phyloP scores from a whole-genome alignment of 2,329 filamentous ascomycete species.

The Colletotrichum incanum region DNA sequence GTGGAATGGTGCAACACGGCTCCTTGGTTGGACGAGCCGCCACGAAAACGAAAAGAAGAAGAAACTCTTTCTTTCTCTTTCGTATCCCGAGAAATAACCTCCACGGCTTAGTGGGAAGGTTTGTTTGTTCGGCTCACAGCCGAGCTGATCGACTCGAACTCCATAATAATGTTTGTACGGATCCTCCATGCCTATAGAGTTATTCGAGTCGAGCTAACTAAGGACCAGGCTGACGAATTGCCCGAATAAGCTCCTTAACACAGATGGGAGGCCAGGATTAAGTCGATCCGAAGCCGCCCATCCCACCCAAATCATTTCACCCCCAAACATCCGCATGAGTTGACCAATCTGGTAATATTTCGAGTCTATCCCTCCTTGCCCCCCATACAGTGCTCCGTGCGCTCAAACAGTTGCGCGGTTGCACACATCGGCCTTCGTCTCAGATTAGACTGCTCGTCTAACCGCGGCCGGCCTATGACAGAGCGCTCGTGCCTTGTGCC shows the following conservation, averaged over 20 bases:
- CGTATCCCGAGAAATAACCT: not conserved
- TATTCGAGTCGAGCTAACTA: constrained; percentile 1
- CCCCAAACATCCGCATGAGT: constrained; percentile 33
- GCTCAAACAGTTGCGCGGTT: constrained; percentile 43
- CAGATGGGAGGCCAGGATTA: constrained; percentile 37
- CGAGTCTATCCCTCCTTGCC: constrained; percentile 25
- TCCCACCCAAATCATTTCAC: constrained; percentile 10
- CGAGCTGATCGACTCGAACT: constrained; percentile 29
- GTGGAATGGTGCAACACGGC: not conserved
- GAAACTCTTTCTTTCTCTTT: constrained; percentile 7
- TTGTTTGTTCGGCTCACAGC: constrained; percentile 14
- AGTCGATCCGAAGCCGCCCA: constrained; percentile 28
- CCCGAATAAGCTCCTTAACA: constrained; percentile 8
- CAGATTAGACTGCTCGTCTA: constrained; percentile 41
- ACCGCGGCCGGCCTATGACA: constrained; percentile 40
- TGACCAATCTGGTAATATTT: constrained; percentile 38
- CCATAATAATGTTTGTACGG: constrained; percentile 30
- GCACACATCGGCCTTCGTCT: constrained; percentile 42
- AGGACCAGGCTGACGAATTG: constrained; percentile 18
- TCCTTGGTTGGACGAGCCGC: constrained; percentile 2
- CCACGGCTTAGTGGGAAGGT: not conserved
- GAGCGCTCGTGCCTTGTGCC: constrained; percentile 38
- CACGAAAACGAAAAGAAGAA: not conserved
- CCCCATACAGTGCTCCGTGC: constrained; percentile 38
- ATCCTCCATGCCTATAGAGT: constrained; percentile 2